Evolutionary conservation across 2,329 filamentous ascomycete genomes (phyloP).

Genomic region (Fusarium praegraminearum): DNA sequence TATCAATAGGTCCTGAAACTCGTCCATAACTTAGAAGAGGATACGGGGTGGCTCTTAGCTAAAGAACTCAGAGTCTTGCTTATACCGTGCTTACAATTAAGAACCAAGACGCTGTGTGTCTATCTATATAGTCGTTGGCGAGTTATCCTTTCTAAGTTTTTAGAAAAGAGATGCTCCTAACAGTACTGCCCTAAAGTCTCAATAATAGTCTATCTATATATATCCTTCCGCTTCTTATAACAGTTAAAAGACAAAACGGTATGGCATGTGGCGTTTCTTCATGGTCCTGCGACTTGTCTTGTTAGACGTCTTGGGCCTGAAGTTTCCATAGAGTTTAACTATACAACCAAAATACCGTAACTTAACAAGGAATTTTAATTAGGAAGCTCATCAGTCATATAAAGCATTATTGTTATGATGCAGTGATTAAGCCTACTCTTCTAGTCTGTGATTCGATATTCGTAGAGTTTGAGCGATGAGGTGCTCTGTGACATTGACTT

Average conservation of each 20-base stretch:
- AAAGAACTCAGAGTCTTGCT: neutral
- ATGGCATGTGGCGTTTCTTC: neutral
- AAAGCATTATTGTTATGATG: no score
- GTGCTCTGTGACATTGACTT: no score
- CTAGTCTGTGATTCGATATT: neutral
- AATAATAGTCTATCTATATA: neutral
- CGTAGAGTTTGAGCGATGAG: neutral
- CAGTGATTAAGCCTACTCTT: neutral
- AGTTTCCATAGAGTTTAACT: rapidly evolving
- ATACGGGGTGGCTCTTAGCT: no score
- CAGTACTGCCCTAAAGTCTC: no score
- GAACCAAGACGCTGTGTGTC: no score
- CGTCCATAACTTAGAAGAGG: neutral
- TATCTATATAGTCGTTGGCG: neutral
- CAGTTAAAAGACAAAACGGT: no score
- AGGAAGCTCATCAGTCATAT: no score
- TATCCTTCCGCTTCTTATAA: neutral
- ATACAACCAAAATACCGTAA: no score
- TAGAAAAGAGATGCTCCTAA: no score
- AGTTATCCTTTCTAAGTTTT: neutral
- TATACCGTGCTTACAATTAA: no score
- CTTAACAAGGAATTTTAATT: neutral
- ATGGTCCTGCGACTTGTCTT: neutral
- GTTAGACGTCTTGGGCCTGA: no score
- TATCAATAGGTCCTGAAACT: neutral